Base-by-base conservation (phyloP, 2,329 filamentous ascomycete species). In the Microthyrium microscopicum region DNA sequence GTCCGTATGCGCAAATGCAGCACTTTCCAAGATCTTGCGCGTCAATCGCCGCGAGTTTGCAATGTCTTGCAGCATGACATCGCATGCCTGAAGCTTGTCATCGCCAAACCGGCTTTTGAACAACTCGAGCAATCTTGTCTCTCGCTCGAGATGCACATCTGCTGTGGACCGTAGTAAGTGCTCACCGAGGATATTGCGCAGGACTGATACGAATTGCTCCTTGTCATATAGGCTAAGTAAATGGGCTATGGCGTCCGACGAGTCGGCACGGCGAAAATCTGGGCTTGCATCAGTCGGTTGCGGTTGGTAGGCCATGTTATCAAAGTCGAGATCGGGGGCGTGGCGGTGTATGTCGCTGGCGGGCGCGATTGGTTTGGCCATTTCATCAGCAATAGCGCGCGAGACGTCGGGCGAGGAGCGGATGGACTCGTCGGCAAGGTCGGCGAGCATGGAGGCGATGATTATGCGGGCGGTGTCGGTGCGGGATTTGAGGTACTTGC, bases 11-110 rank as follows among this genome's bases (percentile, higher is more conserved):
- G 5, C 20, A 26, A 29, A 35, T 7, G 26, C 27, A 4, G 9
- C 5, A 20, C 16, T 20, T 17, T 20, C 66, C 26, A 72, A 62
- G 29, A 93, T 72, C 9, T 67, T 60, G 5, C 63, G 58, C 48
- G 94, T 80, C 38, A 91, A 70, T 26, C 71, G 68, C 39, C 68
- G 66, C 2, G 84, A 92, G 47, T 94, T 85, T 42, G 79, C 69
- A 22, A 95, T 79, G 51, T 98, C 89, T 41, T 78, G 81, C 37
- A 98, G 70, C 89, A 98, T 98, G 46, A 98, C 89, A 50, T 98
- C 87, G 53, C 85, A 94, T 31, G 81, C 80, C 51, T 95, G 89
- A 29, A 98, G 61, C 12, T 82, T 74, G 19, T 70, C 67, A 42
- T 94, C 83, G 17, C 87, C 87, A 36, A 94, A 85, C 6, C 85